phyloP scores from a whole-genome alignment of 805 yeast species.

The Saccharomycopsis fibuligera region DNA sequence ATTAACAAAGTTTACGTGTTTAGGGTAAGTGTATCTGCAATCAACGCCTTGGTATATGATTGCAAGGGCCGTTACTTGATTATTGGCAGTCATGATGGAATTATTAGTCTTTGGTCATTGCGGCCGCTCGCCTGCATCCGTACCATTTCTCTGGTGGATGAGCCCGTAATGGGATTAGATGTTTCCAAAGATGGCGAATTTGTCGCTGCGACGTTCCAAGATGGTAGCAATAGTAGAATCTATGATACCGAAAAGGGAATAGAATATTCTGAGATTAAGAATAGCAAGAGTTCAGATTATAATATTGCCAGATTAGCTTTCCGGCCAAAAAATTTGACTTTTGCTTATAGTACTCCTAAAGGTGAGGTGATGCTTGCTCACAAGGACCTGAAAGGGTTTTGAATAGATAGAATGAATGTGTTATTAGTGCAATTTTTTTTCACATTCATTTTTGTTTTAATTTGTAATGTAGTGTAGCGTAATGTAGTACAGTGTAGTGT shows the following conservation, averaged over 20 bases:
- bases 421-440: too few relatives aligned
- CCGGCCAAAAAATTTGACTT: constrained; percentile 8
- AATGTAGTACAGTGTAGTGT: too few relatives aligned
- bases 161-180: constrained; percentile 12
- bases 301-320: constrained; percentile 11
- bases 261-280: constrained; percentile 8
- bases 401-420: not conserved
- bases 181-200: constrained; percentile 13
- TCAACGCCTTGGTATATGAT: constrained; percentile 12
- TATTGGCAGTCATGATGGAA: constrained; percentile 16
- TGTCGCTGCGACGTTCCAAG: constrained; percentile 14
- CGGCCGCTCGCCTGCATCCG: constrained; percentile 12
- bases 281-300: constrained; percentile 4
- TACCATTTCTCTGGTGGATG: constrained; percentile 15
- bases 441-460: too few relatives aligned
- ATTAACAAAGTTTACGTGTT: not conserved
- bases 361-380: constrained; percentile 6
- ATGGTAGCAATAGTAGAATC: constrained; percentile 10
- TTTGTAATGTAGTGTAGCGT: too few relatives aligned
- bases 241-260: constrained; percentile 1
- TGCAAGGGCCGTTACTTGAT: constrained; percentile 9
- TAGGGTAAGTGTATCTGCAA: constrained; percentile 8
- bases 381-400: not conserved
- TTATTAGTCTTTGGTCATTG: constrained; percentile 12
- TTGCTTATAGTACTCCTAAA: constrained; percentile 9